Conservation (phyloP, 108 stramenopile species). For the Parietichytrium sp. region DNA sequence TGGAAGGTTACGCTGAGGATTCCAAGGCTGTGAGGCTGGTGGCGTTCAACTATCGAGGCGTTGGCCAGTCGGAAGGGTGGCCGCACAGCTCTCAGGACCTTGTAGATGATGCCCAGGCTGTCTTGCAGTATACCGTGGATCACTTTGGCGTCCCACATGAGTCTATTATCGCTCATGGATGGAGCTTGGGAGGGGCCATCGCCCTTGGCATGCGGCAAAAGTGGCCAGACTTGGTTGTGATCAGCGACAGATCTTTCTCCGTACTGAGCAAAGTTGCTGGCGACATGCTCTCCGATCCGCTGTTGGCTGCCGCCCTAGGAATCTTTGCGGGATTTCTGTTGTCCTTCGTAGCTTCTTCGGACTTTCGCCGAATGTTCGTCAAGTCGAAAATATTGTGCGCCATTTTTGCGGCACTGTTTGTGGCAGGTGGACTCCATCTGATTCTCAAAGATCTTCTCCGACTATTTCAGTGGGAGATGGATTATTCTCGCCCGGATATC, state of each 20-base stretch:
- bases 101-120: constrained; percentile 7
- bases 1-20: background rate
- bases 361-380: background rate
- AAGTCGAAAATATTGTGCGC: background rate
- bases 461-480: background rate
- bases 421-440: background rate
- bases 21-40: background rate
- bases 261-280: background rate
- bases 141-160: background rate
- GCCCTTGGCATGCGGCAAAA: background rate
- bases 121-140: background rate
- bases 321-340: background rate
- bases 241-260: constrained; percentile 26
- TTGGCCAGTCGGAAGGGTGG: background rate
- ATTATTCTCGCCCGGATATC: background rate
- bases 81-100: background rate
- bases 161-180: background rate
- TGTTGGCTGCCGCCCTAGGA: background rate
- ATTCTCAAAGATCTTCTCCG: background rate
- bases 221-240: background rate
- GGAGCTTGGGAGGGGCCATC: constrained; percentile 17
- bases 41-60: background rate
- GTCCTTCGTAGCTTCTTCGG: background rate
- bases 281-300: constrained; percentile 5
- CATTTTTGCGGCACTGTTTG: background rate